Evolutionary conservation across 495 filamentous ascomycete species (phyloP).

Genomic region (Aspergillus conjunctus): DNA sequence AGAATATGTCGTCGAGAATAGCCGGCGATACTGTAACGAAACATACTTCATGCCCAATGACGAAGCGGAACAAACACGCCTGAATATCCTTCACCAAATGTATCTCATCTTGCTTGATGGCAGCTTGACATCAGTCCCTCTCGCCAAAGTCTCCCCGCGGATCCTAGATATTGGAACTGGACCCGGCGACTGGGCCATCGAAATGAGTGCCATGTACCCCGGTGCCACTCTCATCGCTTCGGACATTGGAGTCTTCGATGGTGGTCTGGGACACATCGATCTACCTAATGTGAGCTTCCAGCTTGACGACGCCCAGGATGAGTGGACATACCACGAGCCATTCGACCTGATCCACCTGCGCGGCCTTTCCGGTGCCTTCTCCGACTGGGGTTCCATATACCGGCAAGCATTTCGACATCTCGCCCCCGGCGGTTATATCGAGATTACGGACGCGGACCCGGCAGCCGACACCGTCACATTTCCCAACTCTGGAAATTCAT

Average conservation of each 20-base stretch:
- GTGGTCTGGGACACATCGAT: slow-evolving; percentile 49
- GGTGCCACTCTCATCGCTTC: slow-evolving; percentile 66
- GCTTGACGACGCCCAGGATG: slow-evolving; percentile 64
- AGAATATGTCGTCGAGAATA: slow-evolving; percentile 61
- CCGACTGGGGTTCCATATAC: slow-evolving; percentile 64
- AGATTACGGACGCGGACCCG: slow-evolving; percentile 49
- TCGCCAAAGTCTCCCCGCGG: slow-evolving; percentile 52
- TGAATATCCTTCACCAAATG: slow-evolving; percentile 67
- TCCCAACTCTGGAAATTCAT: slow-evolving; percentile 31
- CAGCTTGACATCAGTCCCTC: slow-evolving; percentile 59
- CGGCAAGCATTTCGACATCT: slow-evolving; percentile 60
- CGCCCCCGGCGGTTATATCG: slow-evolving; percentile 66
- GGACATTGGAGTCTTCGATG: slow-evolving; percentile 58
- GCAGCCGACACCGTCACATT: slow-evolving; percentile 35
- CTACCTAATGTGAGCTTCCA: slow-evolving; percentile 71
- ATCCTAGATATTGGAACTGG: slow-evolving; percentile 73
- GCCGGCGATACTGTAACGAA: slow-evolving; percentile 65
- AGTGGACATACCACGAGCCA: slow-evolving; percentile 57
- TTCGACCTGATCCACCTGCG: slow-evolving; percentile 72
- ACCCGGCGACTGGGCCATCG: slow-evolving; percentile 74
- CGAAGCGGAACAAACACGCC: slow-evolving; percentile 69
- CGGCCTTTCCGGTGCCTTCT: slow-evolving; percentile 63
- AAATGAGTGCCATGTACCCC: slow-evolving; percentile 65
- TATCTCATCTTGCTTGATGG: slow-evolving; percentile 62
- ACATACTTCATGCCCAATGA: slow-evolving; percentile 79